Evolutionary conservation across 1,284 basidiomycete species (phyloP).

Genomic region (Afroboletus lepidellus): DNA sequence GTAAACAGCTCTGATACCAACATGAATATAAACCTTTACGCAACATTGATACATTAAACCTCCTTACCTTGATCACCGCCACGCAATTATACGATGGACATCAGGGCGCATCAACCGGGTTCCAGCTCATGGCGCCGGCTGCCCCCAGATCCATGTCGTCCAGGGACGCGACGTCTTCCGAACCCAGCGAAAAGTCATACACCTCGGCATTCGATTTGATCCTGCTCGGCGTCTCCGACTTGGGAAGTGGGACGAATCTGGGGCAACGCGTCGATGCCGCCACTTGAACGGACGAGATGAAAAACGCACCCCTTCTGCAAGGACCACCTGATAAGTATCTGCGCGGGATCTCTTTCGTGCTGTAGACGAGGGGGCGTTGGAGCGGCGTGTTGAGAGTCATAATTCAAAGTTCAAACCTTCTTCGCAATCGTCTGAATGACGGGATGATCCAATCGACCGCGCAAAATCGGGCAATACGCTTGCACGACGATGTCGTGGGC

Average conservation of each 20-base stretch:
- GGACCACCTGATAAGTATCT: conserved; percentile 82
- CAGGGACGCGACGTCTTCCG: conserved; percentile 60
- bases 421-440: conserved; percentile 51
- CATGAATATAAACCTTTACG: not conserved
- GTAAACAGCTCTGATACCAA: not conserved
- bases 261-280: too few relatives aligned
- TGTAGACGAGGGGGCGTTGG: conserved; percentile 22
- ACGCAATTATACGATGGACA: not conserved
- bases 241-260: conserved; percentile 70
- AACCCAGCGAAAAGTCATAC: conserved; percentile 66
- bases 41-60: not conserved
- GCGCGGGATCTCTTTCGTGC: conserved; percentile 59
- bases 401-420: conserved; percentile 44
- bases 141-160: conserved; percentile 64
- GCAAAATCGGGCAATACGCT: conserved; percentile 75
- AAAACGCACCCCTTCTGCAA: conserved; percentile 70
- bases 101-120: conserved; percentile 55
- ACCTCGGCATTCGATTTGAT: conserved; percentile 70
- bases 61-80: not conserved
- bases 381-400: conserved; percentile 5
- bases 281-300: not conserved
- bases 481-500: conserved; percentile 69
- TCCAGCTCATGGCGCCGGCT: conserved; percentile 68
- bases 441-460: conserved; percentile 56
- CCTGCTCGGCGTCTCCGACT: conserved; percentile 65